Percentiles rank a stretch among this genome's conserved stretches.
Conservation (phyloP, 176 grass and related monocot genomes). For the Oryza meyeriana region DNA sequence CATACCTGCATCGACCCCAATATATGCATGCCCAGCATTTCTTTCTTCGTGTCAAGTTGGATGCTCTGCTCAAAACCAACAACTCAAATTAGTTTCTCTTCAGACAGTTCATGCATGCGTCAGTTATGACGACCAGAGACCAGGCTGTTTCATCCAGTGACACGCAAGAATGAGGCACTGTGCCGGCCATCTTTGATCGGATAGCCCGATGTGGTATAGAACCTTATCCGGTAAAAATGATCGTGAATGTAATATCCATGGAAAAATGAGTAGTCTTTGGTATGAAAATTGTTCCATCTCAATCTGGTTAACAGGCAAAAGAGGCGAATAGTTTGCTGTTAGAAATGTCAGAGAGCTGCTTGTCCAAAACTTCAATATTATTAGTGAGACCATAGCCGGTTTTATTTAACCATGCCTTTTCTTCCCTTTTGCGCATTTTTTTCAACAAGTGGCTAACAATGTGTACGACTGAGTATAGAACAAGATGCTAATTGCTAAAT, state of each 20-base stretch:
- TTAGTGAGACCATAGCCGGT: background rate
- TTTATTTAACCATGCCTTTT: slow-evolving; percentile 3
- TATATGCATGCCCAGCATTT: background rate
- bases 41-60: background rate
- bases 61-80: background rate
- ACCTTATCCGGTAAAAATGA: background rate
- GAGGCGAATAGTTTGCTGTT: background rate
- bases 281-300: background rate
- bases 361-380: background rate
- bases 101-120: background rate
- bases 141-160: no score
- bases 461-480: background rate
- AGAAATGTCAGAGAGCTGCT: background rate
- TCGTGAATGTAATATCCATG: background rate
- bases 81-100: background rate
- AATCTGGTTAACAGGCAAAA: background rate
- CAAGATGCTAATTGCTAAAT: background rate
- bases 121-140: no score
- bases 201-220: no score
- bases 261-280: background rate
- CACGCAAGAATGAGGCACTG: no score
- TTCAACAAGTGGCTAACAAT: background rate
- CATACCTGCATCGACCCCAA: background rate
- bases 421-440: background rate
- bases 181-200: no score